These are phyloP conservation scores for Cryptosporidium ubiquitum DNA, from an alignment of 169 alveolate genomes.

Conservation along the genomic window DNA sequence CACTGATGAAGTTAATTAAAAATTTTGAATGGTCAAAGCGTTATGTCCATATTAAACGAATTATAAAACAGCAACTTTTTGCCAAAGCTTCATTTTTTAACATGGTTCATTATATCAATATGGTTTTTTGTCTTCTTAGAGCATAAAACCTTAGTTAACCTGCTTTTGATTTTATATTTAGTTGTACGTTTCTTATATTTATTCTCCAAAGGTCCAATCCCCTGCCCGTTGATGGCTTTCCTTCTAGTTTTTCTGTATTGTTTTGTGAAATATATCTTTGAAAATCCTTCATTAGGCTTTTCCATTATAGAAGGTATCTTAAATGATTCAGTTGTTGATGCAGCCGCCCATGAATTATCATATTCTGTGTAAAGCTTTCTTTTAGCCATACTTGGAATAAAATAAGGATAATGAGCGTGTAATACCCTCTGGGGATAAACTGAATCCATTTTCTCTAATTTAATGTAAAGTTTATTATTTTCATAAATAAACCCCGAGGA, in stretches of 20 bases:
- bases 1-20: too few relatives aligned
- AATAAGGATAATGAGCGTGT: conserved; percentile 5
- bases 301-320: not conserved
- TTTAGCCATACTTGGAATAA: not conserved
- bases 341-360: conserved; percentile 9
- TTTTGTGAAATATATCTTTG: not conserved
- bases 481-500: conserved; percentile 9
- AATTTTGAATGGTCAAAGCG: too few relatives aligned
- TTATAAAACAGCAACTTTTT: not conserved
- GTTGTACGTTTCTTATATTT: not conserved
- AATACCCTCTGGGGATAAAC: conserved; percentile 16
- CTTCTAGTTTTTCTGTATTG: conserved; percentile 14
- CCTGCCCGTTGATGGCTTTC: not conserved
- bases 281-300: conserved; percentile 1
- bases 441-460: not conserved
- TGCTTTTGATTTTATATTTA: not conserved
- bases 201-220: not conserved
- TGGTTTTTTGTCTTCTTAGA: not conserved
- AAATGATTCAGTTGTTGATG: not conserved
- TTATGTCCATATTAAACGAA: too few relatives aligned
- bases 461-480: not conserved
- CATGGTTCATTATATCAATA: not conserved
- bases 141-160: not conserved
- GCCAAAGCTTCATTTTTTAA: not conserved
- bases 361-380: not conserved